Evolutionary conservation across 352 stramenopile genomes (phyloP), one percentile per base, ranked within the genome.

Genomic region (Phytophthora colocasiae): DNA sequence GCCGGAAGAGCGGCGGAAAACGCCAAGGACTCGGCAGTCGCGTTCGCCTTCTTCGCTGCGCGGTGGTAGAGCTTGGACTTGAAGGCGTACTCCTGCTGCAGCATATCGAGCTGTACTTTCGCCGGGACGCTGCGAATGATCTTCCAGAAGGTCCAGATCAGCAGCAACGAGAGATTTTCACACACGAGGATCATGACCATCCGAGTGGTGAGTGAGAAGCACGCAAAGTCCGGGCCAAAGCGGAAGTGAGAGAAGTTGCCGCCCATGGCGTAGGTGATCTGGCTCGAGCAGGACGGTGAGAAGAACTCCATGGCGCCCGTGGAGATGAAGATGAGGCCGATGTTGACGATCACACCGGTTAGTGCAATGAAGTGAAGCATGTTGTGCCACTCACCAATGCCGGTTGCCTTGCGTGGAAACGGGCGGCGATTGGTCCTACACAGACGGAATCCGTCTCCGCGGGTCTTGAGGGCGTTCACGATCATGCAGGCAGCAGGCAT

Each of bases 101-200:
- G 56, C 77, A 87, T 80, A 27, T 88, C 75, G 24, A 94, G 75
- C 66, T 90, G 72, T 12, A 94, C 73, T 24, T 65, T 73, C 7
- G 81, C 68, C 8, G 85, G 85, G 6, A 94, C 72, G 47, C 79
- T 91, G 48, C 70, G 78, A 36, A 83, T 69, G 40, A 88, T 67
- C 41, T 80, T 84, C 85, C 85, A 94, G 52, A 90, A 94, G 1
- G 69, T 63, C 78, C 80, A 94, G 46, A 92, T 83, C 47, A 71
- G 22, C 17, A 80, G 62, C 43, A 93, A 72, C 34, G 85, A 62
- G 3, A 85, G 27, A 49, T 95, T 84, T 59, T 95, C 87, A 46
- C 70, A 80, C 39, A 95, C 77, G 27, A 95, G 74, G 38, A 95
- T 86, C 81, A 95, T 86, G 32, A 95, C 75, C 65, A 95, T 82